Evolutionary conservation across 257 asterid species (phyloP).

Genomic region (Primulina eburnea): DNA sequence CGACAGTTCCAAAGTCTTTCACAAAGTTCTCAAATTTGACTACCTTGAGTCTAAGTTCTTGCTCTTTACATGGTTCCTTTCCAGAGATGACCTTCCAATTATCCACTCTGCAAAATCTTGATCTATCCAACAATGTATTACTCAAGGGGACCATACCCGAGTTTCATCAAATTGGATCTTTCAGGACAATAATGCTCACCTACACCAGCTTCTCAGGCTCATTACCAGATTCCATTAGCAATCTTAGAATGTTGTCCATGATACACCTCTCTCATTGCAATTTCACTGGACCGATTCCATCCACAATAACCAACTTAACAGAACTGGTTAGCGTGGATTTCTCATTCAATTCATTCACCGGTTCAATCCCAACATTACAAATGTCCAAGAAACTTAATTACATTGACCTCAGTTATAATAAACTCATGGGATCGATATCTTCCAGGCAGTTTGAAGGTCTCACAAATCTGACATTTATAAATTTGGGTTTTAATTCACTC

Average conservation of each 20-base stretch:
- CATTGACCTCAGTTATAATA: constrained; percentile 35
- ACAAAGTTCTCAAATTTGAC: constrained; percentile 34
- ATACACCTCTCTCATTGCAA: constrained; percentile 39
- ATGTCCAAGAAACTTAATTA: constrained; percentile 36
- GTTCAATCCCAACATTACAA: constrained; percentile 37
- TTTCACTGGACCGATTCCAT: constrained; percentile 47
- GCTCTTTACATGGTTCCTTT: constrained; percentile 40
- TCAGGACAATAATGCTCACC: constrained; percentile 33
- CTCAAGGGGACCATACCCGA: constrained; percentile 40
- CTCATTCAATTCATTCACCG: constrained; percentile 35
- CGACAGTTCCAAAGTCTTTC: constrained; percentile 32
- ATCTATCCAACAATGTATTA: constrained; percentile 27
- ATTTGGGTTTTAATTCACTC: constrained; percentile 36
- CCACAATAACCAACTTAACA: constrained; percentile 30
- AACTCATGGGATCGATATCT: constrained; percentile 38
- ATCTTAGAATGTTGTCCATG: constrained; percentile 32
- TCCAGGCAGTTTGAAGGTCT: constrained; percentile 41
- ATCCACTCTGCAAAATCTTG: constrained; percentile 33
- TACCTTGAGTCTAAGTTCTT: constrained; percentile 33
- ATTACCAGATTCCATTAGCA: constrained; percentile 38
- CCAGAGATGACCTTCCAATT: constrained; percentile 38
- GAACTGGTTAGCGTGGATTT: constrained; percentile 38
- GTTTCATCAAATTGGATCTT: constrained; percentile 30
- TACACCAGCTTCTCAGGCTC: constrained; percentile 38
- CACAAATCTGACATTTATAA: constrained; percentile 25